Evolutionary conservation across 176 grass and related monocot species (phyloP).

Genomic region (Musa schizocarpa): DNA sequence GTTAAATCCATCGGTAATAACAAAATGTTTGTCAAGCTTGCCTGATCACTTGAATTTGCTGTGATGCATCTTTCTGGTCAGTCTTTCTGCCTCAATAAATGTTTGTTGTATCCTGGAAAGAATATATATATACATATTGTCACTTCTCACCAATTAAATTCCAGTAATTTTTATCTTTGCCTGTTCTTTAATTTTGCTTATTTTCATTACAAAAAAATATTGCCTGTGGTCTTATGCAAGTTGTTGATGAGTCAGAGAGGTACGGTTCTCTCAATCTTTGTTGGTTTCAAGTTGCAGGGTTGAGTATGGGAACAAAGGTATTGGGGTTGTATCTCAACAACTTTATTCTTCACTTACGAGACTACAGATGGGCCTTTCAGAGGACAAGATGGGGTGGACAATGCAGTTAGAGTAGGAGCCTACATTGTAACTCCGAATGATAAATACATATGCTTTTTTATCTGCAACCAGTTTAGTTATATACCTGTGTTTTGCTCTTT

Average conservation of each 20-base stretch:
- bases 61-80: no score
- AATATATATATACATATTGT: neutral
- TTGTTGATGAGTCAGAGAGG: no score
- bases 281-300: constrained; percentile 34
- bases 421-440: neutral
- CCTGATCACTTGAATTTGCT: no score
- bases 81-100: no score
- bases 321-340: constrained; percentile 59
- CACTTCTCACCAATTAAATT: neutral
- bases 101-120: neutral
- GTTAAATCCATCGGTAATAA: no score
- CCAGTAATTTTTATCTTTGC: neutral
- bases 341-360: constrained; percentile 67
- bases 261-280: neutral
- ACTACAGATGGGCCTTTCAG: constrained; percentile 73
- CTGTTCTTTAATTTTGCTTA: neutral
- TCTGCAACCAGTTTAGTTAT: neutral
- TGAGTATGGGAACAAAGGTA: constrained; percentile 59
- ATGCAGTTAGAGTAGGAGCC: constrained; percentile 42
- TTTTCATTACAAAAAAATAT: no score
- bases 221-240: no score
- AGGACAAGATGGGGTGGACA: constrained; percentile 77
- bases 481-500: neutral
- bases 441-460: neutral
- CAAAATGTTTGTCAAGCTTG: no score